phyloP scores from a whole-genome alignment of 345 rosid genomes.

The Erodium maritimum region DNA sequence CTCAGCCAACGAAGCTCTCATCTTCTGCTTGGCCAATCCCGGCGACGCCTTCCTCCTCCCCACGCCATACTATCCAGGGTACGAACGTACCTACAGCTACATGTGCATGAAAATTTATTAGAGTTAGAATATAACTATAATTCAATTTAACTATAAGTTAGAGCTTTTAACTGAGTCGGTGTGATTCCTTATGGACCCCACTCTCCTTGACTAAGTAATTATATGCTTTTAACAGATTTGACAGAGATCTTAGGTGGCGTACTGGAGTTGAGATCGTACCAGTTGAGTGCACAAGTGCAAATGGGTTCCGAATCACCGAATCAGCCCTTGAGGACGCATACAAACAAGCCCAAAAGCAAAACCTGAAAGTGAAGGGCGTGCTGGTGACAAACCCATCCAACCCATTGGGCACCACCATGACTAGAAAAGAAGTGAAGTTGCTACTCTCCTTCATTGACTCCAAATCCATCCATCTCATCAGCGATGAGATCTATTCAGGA shows the following conservation, averaged over 20 bases:
- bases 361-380: conserved; percentile 11
- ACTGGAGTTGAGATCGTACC: conserved; percentile 40
- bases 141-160: too few relatives aligned
- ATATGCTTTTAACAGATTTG: too few relatives aligned
- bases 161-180: too few relatives aligned
- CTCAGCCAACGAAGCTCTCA: conserved; percentile 6
- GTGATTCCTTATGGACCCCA: too few relatives aligned
- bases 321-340: conserved; percentile 15
- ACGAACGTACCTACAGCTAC: too few relatives aligned
- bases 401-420: conserved; percentile 17
- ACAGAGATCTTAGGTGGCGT: conserved; percentile 53
- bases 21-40: conserved; percentile 6
- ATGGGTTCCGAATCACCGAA: conserved; percentile 36
- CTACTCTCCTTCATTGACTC: conserved; percentile 25
- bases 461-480: conserved; percentile 37
- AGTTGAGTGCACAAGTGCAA: conserved; percentile 38
- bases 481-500: conserved; percentile 48
- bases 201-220: too few relatives aligned
- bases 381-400: conserved; percentile 20
- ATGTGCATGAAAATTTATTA: too few relatives aligned
- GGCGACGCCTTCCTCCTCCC: conserved; percentile 6
- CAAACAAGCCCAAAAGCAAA: conserved; percentile 7
- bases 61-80: conserved; percentile 9
- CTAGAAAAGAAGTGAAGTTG: not conserved
- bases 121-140: too few relatives aligned